Evolutionary conservation across 2,329 filamentous ascomycete genomes (phyloP).

Genomic region (Ceratocystis harringtonii): DNA sequence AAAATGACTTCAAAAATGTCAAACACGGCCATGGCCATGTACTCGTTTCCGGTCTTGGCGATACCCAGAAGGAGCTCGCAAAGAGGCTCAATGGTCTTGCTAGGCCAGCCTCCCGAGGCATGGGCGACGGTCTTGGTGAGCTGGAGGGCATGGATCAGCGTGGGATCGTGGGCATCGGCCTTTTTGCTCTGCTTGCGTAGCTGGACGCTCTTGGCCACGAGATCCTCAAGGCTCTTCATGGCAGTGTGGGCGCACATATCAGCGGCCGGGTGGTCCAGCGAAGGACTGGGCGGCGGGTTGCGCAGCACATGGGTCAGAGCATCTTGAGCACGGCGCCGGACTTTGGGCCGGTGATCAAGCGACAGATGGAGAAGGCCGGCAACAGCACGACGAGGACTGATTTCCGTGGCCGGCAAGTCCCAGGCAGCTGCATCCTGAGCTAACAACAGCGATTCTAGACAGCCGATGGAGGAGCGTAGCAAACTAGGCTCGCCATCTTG

Average conservation of each 20-base stretch:
- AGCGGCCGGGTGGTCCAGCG: conserved; percentile 82
- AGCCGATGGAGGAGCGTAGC: conserved; percentile 76
- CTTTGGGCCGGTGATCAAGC: conserved; percentile 79
- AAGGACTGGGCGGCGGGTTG: conserved; percentile 77
- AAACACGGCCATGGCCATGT: conserved; percentile 89
- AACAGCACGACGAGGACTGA: conserved; percentile 74
- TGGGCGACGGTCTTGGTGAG: conserved; percentile 78
- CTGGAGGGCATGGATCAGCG: conserved; percentile 80
- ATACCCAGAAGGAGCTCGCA: conserved; percentile 83
- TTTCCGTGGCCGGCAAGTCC: conserved; percentile 69
- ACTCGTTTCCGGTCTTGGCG: conserved; percentile 80
- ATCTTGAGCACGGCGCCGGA: conserved; percentile 84
- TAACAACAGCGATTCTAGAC: conserved; percentile 76
- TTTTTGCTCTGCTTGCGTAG: conserved; percentile 52
- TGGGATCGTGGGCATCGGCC: conserved; percentile 55
- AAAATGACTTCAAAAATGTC: conserved; percentile 98
- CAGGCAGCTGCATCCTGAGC: conserved; percentile 80
- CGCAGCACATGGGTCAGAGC: conserved; percentile 70
- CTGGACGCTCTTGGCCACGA: conserved; percentile 46
- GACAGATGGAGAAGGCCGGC: conserved; percentile 74
- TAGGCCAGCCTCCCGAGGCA: conserved; percentile 88
- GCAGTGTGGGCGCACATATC: conserved; percentile 93
- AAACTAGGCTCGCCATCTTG: conserved; percentile 75
- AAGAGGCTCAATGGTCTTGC: conserved; percentile 81
- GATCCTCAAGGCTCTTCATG: conserved; percentile 61